phyloP scores from a whole-genome alignment of 1,139 yeast genomes.

The Taphrina wiesneri region DNA sequence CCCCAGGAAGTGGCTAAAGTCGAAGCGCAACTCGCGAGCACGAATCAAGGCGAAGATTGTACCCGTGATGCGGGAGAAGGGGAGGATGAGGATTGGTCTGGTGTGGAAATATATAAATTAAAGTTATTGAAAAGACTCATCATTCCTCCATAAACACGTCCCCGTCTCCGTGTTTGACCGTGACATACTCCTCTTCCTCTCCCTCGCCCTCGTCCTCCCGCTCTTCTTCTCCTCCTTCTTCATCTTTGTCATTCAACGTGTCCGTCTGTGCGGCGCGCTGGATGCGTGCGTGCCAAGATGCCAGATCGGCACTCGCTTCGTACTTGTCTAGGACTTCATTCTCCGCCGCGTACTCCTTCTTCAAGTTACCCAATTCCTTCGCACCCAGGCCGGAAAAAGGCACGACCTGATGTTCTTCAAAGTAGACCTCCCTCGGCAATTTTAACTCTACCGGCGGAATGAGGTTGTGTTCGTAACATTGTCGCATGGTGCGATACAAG shows the following conservation, averaged over 20 bases:
- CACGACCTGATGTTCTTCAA: constrained; percentile 1
- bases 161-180: constrained; percentile 6
- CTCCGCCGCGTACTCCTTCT: constrained; percentile 44
- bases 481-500: constrained; percentile 1
- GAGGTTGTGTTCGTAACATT: background rate
- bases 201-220: background rate
- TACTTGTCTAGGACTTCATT: constrained; percentile 41
- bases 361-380: constrained; percentile 41
- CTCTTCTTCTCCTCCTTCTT: background rate
- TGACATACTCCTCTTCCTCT: background rate
- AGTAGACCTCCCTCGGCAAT: constrained; percentile 2
- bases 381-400: constrained; percentile 11
- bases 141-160: constrained; percentile 20
- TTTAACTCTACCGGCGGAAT: background rate
- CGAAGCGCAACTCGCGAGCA: background rate
- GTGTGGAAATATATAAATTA: constrained; percentile 8
- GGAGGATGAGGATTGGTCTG: constrained; percentile 5
- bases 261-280: constrained; percentile 47
- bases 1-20: background rate
- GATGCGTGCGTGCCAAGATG: constrained; percentile 47
- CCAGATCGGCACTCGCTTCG: constrained; percentile 43
- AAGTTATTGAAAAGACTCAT: background rate
- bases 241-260: background rate
- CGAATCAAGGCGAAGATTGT: background rate
- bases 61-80: background rate